Percentiles rank a stretch among this genome's conserved stretches.
Conservation (phyloP, 805 yeast genomes). For the Priceomyces haplophilus region DNA sequence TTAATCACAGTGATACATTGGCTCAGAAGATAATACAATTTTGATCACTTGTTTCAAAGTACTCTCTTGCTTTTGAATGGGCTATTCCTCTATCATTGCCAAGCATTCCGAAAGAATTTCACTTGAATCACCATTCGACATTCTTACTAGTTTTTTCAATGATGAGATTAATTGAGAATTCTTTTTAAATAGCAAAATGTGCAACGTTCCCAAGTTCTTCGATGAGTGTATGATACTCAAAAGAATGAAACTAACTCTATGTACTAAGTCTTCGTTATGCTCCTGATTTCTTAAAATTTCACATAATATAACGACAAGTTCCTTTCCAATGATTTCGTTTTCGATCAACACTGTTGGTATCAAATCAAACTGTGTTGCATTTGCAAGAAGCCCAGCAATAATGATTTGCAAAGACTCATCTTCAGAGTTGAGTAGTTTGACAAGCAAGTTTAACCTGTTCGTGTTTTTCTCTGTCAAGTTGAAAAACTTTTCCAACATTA, state of each 20-base stretch:
- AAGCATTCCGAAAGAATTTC: slow-evolving; percentile 16
- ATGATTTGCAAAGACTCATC: slow-evolving; percentile 27
- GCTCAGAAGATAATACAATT: slow-evolving; percentile 41
- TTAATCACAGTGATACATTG: slow-evolving; percentile 30
- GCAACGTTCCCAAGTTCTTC: slow-evolving; percentile 1
- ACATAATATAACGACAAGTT: slow-evolving; percentile 18
- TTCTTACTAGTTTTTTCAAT: slow-evolving; percentile 5
- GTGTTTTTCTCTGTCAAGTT: slow-evolving; percentile 39
- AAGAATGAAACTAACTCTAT: slow-evolving; percentile 25
- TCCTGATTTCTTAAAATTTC: slow-evolving; percentile 24
- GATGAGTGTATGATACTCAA: slow-evolving; percentile 19
- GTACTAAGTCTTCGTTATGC: slow-evolving; percentile 22
- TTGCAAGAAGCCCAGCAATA: slow-evolving; percentile 38
- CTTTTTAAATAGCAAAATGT: slow-evolving; percentile 2
- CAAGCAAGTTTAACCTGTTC: slow-evolving; percentile 26
- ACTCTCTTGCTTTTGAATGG: background rate
- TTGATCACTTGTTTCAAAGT: slow-evolving; percentile 9
- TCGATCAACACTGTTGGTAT: slow-evolving; percentile 25
- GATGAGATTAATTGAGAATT: slow-evolving; percentile 9
- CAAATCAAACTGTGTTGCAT: slow-evolving; percentile 39
- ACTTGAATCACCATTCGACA: slow-evolving; percentile 9
- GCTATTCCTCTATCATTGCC: slow-evolving; percentile 8
- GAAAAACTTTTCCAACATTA: slow-evolving; percentile 54
- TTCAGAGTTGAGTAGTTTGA: slow-evolving; percentile 34
- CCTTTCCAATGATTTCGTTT: slow-evolving; percentile 11